These are phyloP conservation scores for Fusarium keratoplasticum DNA, from an alignment of 2,329 filamentous ascomycete genomes.

Conservation along the genomic window DNA sequence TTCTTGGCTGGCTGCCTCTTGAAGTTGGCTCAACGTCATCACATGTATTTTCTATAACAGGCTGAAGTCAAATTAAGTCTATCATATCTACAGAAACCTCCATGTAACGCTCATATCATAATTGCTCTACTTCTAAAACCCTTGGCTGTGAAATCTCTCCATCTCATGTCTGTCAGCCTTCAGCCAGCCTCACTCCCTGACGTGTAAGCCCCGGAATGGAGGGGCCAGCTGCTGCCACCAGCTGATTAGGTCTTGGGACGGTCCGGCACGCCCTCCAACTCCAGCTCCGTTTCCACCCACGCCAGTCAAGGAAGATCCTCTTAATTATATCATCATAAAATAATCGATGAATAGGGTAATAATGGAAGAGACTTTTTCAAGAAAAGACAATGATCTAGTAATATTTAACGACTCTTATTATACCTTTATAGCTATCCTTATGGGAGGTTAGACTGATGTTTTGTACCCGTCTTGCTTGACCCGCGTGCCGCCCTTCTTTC, in stretches of 20 bases:
- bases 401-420: background rate
- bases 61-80: background rate
- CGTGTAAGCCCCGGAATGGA: background rate
- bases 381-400: background rate
- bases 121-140: background rate
- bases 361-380: background rate
- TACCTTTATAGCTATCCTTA: background rate
- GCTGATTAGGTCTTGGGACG: background rate
- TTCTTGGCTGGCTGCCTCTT: constrained; percentile 27
- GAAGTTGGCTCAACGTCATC: background rate
- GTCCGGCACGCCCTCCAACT: background rate
- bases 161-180: background rate
- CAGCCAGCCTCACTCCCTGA: background rate
- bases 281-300: background rate
- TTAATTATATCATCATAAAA: background rate
- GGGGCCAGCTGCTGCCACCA: constrained; percentile 1
- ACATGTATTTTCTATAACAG: background rate
- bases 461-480: background rate
- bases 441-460: background rate
- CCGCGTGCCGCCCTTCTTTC: background rate
- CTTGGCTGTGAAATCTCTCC: background rate
- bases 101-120: background rate
- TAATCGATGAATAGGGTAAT: background rate
- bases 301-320: background rate
- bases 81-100: background rate